Conservation (phyloP, 257 asterid genomes). For the Gardenia jasminoides region DNA sequence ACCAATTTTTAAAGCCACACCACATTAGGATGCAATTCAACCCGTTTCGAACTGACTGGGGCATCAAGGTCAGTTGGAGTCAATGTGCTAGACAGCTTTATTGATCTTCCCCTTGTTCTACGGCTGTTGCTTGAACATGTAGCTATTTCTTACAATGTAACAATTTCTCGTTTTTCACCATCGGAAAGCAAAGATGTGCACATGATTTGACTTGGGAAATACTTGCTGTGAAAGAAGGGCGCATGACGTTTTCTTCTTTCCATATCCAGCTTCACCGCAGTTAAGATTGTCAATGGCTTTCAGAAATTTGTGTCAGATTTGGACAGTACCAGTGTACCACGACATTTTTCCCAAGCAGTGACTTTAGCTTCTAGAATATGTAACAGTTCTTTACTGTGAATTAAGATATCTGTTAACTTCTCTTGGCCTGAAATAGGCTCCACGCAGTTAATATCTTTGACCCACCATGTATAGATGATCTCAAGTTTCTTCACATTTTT, state of each 20-base stretch:
- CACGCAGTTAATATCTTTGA: background rate
- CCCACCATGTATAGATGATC: background rate
- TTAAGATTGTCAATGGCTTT: background rate
- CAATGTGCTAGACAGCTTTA: background rate
- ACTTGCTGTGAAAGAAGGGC: background rate
- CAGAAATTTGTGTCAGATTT: background rate
- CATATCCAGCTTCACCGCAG: background rate
- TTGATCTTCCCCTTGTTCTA: background rate
- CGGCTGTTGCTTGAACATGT: background rate
- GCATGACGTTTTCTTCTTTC: background rate
- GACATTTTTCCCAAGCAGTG: background rate
- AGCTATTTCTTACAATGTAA: background rate
- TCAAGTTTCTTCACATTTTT: background rate
- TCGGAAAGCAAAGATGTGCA: background rate
- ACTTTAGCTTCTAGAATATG: background rate
- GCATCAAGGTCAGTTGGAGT: background rate
- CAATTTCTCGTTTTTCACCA: background rate
- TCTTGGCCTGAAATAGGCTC: background rate
- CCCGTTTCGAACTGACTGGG: background rate
- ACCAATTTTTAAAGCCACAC: too few relatives aligned
- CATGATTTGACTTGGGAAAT: background rate
- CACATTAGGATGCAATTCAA: too few relatives aligned
- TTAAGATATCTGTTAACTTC: background rate
- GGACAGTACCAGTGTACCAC: background rate
- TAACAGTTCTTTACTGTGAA: background rate